Evolutionary conservation across 164 flowering plant species (phyloP).

Genomic region (Magnolia sinica): DNA sequence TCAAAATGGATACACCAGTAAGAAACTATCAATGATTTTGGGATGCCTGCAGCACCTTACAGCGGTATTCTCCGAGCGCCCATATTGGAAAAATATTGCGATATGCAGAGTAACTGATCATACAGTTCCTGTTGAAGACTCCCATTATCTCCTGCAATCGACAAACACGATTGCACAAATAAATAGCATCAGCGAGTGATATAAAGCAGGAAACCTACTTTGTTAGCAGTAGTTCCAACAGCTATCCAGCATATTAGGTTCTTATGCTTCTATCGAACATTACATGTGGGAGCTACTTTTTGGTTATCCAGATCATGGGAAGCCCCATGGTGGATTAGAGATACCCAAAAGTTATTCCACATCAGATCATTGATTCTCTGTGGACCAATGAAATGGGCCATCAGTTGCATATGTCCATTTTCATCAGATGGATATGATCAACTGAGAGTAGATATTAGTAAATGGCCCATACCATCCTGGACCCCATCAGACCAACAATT

Average conservation of each 20-base stretch:
- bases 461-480: background rate
- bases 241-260: background rate
- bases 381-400: no score
- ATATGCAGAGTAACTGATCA: conserved; percentile 32
- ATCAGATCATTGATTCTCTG: background rate
- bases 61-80: conserved; percentile 41
- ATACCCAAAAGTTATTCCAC: background rate
- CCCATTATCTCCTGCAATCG: conserved; percentile 32
- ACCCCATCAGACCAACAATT: background rate
- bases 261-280: background rate
- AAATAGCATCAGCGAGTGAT: background rate
- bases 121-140: conserved; percentile 35
- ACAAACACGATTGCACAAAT: background rate
- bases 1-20: background rate
- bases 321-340: background rate
- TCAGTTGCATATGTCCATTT: no score
- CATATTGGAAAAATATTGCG: conserved; percentile 37
- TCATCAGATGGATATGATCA: background rate
- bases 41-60: conserved; percentile 15
- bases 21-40: background rate
- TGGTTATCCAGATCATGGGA: background rate
- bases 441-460: background rate
- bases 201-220: background rate
- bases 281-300: background rate
- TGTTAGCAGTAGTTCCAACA: background rate